Conservation (phyloP, 2,329 filamentous ascomycete genomes). For the Neoarthrinium moseri region DNA sequence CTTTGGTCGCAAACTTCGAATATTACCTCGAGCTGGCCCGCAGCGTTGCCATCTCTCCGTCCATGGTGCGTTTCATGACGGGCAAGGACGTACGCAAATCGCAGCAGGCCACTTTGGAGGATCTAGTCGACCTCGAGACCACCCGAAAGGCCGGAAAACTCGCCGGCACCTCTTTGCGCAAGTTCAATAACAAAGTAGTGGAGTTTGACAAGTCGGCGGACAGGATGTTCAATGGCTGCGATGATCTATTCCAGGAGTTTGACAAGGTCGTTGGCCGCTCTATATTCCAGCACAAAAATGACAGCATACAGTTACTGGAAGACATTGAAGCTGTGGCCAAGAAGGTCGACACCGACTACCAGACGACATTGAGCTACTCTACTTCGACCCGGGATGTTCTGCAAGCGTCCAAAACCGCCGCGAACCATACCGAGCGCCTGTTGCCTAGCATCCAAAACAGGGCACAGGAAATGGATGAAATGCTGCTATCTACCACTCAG, state of each 20-base stretch:
- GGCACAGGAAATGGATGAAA: conserved; percentile 59
- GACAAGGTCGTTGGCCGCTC: conserved; percentile 57
- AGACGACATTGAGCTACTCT: conserved; percentile 69
- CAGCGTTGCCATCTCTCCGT: conserved; percentile 61
- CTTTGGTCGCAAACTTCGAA: conserved; percentile 66
- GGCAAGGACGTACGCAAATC: conserved; percentile 41
- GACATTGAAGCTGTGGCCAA: conserved; percentile 84
- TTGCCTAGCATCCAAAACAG: conserved; percentile 58
- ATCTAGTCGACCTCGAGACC: conserved; percentile 73
- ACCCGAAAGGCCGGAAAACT: conserved; percentile 70
- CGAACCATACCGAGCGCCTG: conserved; percentile 61
- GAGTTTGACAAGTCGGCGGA: conserved; percentile 61
- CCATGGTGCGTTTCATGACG: conserved; percentile 68
- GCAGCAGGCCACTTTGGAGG: conserved; percentile 61
- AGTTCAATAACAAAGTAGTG: conserved; percentile 58
- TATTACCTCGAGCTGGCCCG: conserved; percentile 64
- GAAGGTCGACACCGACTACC: conserved; percentile 85
- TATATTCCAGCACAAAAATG: conserved; percentile 56
- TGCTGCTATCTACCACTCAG: conserved; percentile 58
- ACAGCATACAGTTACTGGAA: conserved; percentile 68
- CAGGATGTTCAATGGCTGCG: conserved; percentile 60
- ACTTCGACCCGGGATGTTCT: conserved; percentile 60
- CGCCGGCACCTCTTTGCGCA: conserved; percentile 55
- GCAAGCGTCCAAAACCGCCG: conserved; percentile 63
- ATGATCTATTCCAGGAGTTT: conserved; percentile 61